Conservation (phyloP, 139 green algal genomes). For the Coelastrella sp. region DNA sequence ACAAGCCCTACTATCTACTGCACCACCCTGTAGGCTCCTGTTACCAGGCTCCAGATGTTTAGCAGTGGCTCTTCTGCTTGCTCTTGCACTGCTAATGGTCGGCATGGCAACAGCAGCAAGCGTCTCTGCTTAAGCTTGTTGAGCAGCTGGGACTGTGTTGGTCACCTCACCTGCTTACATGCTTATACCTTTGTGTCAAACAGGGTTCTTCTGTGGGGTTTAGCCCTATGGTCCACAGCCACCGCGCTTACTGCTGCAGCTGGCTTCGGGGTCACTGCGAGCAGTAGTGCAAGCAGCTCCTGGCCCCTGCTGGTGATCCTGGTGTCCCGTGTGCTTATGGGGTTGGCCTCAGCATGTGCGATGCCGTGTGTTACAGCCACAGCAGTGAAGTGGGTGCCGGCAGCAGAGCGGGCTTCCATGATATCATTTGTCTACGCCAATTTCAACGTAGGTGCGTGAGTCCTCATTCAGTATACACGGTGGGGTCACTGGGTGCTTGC, state of each 20-base stretch:
- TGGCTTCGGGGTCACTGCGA: neutral
- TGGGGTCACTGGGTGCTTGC: no score
- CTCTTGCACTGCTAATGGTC: no score
- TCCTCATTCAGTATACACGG: no score
- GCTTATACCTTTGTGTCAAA: no score
- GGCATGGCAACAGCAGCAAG: no score
- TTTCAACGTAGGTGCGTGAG: constrained; percentile 65
- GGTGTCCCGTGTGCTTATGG: constrained; percentile 58
- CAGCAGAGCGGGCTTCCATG: constrained; percentile 37
- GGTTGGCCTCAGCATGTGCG: constrained; percentile 68
- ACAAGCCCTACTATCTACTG: no score
- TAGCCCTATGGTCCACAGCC: constrained; percentile 68
- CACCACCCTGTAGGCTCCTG: no score
- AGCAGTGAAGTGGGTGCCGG: constrained; percentile 69
- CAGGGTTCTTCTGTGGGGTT: constrained; percentile 70
- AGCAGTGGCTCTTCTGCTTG: no score
- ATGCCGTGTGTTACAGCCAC: constrained; percentile 76
- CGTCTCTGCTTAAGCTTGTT: no score
- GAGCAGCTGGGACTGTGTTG: no score
- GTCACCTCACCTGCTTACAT: no score
- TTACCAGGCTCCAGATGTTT: no score
- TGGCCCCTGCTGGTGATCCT: constrained; percentile 52
- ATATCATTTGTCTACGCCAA: constrained; percentile 69
- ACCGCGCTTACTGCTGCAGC: constrained; percentile 58
- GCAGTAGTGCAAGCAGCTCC: neutral